Evolutionary conservation across 2,329 filamentous ascomycete genomes (phyloP).

Genomic region (Knoxdaviesia capensis): DNA sequence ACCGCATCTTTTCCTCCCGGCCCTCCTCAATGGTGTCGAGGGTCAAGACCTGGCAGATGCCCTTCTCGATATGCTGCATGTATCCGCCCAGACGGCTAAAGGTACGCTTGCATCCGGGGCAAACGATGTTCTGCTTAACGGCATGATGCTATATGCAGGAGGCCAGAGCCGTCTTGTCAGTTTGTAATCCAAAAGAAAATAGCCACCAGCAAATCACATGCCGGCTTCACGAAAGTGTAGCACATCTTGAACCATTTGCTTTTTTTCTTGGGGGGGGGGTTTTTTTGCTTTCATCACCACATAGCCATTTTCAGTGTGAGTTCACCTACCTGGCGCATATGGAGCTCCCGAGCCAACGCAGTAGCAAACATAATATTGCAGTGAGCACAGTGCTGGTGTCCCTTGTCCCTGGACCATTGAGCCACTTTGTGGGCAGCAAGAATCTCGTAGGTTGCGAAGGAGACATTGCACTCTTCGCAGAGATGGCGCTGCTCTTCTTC

Average conservation of each 20-base stretch:
- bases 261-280: neutral
- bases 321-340: constrained; percentile 15
- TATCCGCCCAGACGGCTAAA: constrained; percentile 18
- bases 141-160: constrained; percentile 15
- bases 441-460: neutral
- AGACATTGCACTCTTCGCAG: constrained; percentile 1
- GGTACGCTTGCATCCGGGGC: constrained; percentile 22
- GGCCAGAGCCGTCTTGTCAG: neutral
- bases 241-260: neutral
- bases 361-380: constrained; percentile 11
- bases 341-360: constrained; percentile 10
- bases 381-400: constrained; percentile 10
- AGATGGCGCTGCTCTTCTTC: neutral
- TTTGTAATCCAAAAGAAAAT: too few species aligned
- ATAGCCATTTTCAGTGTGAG: too few species aligned
- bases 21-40: constrained; percentile 12
- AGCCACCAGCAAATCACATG: too few species aligned
- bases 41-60: constrained; percentile 17
- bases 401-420: constrained; percentile 1
- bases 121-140: constrained; percentile 19
- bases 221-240: too few species aligned
- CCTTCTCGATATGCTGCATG: constrained; percentile 23
- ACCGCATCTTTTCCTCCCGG: constrained; percentile 17
- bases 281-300: neutral
- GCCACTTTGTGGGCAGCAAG: neutral